These are phyloP conservation scores for Stephania cephalantha DNA, from an alignment of 164 flowering plant genomes.

Conservation along the genomic window DNA sequence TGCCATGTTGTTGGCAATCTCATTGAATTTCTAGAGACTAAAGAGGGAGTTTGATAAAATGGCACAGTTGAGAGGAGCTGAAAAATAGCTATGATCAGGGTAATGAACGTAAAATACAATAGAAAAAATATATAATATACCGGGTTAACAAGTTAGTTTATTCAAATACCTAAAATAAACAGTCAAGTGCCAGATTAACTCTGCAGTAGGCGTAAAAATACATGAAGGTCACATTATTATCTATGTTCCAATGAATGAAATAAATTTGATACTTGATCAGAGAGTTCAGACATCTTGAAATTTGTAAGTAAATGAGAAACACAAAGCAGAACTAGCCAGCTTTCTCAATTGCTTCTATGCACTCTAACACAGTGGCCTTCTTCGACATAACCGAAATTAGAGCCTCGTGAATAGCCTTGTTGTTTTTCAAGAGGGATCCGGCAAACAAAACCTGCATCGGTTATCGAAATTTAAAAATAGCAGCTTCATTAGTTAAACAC, in stretches of 20 bases:
- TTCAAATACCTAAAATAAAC: no score
- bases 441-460: conserved; percentile 71
- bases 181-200: background rate
- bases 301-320: background rate
- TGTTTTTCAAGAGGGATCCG: conserved; percentile 72
- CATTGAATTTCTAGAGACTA: no score
- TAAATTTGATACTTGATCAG: background rate
- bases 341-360: conserved; percentile 78
- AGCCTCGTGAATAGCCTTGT: conserved; percentile 59
- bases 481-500: no score
- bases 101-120: no score
- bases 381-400: conserved; percentile 67
- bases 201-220: background rate
- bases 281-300: background rate
- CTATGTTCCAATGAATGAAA: background rate
- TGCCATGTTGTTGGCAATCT: no score
- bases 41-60: no score
- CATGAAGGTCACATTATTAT: background rate
- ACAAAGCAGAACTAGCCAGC: conserved; percentile 23
- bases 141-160: no score
- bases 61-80: no score
- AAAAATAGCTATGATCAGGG: no score
- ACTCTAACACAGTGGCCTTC: conserved; percentile 67
- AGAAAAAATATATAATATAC: no score
- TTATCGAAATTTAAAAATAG: background rate